phyloP scores from a whole-genome alignment of 2,329 filamentous ascomycete species.

The Fusarium humuli region DNA sequence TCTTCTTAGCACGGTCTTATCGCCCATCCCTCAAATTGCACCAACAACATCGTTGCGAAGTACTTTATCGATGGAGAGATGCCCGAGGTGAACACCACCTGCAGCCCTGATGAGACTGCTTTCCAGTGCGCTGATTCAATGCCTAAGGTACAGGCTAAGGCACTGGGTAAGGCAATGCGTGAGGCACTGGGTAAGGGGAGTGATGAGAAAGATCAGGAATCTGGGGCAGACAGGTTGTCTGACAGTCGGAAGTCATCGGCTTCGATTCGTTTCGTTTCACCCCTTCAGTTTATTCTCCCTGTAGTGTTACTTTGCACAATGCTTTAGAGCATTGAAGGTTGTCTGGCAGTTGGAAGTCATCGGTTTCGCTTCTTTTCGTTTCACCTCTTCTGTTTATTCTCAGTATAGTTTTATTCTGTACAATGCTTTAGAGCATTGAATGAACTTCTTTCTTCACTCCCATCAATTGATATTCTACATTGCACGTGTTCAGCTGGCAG shows the following conservation, averaged over 20 bases:
- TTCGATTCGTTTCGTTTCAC: neutral
- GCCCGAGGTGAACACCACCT: conserved; percentile 3
- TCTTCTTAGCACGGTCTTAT: neutral
- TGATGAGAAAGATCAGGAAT: neutral
- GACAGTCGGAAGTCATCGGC: neutral
- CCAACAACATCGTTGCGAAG: neutral
- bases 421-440: neutral
- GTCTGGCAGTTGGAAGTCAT: too few species aligned
- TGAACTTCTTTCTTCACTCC: neutral
- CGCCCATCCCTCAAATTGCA: conserved; percentile 7
- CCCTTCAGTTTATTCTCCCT: neutral
- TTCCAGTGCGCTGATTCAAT: neutral
- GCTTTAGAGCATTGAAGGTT: neutral
- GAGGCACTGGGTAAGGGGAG: too few species aligned
- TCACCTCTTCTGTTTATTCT: too few species aligned
- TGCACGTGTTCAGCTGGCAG: neutral
- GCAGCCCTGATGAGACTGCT: neutral
- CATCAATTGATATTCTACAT: neutral
- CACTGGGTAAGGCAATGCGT: too few species aligned
- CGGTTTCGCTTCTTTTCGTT: too few species aligned
- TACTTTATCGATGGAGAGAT: conserved; percentile 4
- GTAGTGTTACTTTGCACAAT: neutral
- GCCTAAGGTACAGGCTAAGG: too few species aligned
- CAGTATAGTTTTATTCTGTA: too few species aligned
- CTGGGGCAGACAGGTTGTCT: neutral